Evolutionary conservation across 345 rosid species (phyloP).

Genomic region (Populus alba): DNA sequence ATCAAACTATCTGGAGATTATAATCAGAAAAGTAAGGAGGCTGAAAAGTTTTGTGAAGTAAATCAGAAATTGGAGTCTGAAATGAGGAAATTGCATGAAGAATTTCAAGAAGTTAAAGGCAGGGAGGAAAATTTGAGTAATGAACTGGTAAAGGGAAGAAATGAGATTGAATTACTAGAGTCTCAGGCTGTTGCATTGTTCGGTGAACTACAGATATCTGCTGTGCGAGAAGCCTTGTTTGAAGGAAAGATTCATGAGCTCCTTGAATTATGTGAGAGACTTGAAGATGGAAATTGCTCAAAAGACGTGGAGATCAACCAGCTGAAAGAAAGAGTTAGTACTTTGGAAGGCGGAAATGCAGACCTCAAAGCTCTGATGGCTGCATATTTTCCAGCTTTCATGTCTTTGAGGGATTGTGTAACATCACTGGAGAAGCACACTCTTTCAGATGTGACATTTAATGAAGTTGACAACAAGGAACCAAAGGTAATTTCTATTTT

Average conservation of each 20-base stretch:
- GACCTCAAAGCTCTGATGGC: constrained; percentile 51
- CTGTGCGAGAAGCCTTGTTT: constrained; percentile 51
- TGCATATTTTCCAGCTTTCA: constrained; percentile 51
- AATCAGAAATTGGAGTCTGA: constrained; percentile 49
- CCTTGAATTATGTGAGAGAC: constrained; percentile 38
- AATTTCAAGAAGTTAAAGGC: constrained; percentile 43
- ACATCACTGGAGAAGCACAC: constrained; percentile 59
- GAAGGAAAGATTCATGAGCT: constrained; percentile 61
- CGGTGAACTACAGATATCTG: constrained; percentile 51
- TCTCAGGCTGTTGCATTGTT: constrained; percentile 49
- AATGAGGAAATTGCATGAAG: constrained; percentile 39
- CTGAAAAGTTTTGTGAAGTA: constrained; percentile 30
- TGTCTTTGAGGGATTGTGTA: constrained; percentile 55
- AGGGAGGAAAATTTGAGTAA: constrained; percentile 50
- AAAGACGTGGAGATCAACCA: constrained; percentile 47
- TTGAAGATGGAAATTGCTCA: constrained; percentile 36
- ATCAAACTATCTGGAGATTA: constrained; percentile 50
- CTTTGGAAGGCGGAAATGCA: constrained; percentile 55
- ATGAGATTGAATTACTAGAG: constrained; percentile 55
- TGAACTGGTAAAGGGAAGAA: constrained; percentile 46
- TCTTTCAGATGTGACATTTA: constrained; percentile 29
- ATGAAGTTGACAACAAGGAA: constrained; percentile 32
- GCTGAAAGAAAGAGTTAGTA: constrained; percentile 54
- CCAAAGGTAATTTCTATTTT: constrained; percentile 43
- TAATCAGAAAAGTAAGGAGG: constrained; percentile 48